phyloP scores from a whole-genome alignment of 345 rosid species.

The Gossypium stocksii region DNA sequence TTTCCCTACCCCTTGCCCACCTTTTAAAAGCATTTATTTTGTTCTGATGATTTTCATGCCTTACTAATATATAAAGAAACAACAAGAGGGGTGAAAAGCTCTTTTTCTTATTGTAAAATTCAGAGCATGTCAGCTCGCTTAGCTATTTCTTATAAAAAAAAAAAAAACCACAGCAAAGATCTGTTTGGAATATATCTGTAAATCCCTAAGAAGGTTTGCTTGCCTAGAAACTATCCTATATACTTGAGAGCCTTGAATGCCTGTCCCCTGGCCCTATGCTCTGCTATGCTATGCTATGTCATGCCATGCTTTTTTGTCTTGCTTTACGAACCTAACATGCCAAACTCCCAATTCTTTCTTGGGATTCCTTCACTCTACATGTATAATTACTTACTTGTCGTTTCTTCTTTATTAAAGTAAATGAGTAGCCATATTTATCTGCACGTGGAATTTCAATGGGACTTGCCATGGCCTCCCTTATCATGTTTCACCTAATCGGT shows the following conservation, averaged over 20 bases:
- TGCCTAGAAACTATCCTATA: constrained; percentile 22
- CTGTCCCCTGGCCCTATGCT: constrained; percentile 14
- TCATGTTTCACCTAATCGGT: constrained; percentile 21
- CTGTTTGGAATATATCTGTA: constrained; percentile 29
- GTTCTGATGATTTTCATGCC: constrained; percentile 56
- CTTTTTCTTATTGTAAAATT: constrained; percentile 28
- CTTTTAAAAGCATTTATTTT: constrained; percentile 24
- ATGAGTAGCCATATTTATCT: constrained; percentile 11
- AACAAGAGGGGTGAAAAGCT: not conserved
- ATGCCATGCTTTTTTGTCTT: constrained; percentile 44
- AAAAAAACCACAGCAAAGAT: constrained; percentile 13
- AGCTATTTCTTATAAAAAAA: not conserved
- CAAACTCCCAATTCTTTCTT: constrained; percentile 59
- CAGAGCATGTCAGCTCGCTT: constrained; percentile 37
- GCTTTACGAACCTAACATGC: constrained; percentile 89
- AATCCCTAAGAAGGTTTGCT: constrained; percentile 40
- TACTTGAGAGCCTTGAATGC: constrained; percentile 22
- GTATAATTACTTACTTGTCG: constrained; percentile 7
- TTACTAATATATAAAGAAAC: constrained; percentile 15
- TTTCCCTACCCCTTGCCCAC: constrained; percentile 24
- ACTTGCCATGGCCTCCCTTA: not conserved
- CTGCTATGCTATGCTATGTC: not conserved
- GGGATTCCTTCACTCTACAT: constrained; percentile 67
- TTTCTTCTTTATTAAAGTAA: not conserved
- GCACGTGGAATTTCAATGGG: constrained; percentile 17